Base-by-base conservation (phyloP, 305 asterid genomes). In the Fraxinus floribunda region DNA sequence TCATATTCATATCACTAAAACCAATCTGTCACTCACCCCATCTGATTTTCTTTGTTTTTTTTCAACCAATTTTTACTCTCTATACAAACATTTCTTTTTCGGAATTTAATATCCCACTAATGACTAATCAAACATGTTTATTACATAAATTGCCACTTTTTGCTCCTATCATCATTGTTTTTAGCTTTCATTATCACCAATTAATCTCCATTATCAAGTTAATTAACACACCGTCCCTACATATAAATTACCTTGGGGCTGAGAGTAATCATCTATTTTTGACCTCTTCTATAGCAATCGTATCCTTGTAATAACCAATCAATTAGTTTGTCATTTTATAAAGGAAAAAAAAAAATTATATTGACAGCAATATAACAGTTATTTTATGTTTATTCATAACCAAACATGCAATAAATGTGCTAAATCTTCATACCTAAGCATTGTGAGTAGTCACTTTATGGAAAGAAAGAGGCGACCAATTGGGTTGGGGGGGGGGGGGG, bases 61-160 rank as follows among this genome's bases (percentile, higher is more conserved):
- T 78, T 75, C 82, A 46, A 76, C 15, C 55, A 62, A 55, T 22
- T 62, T 76, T 64, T 79, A 79, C 44, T 20, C 62, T 49, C n/a
- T 13, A 26, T 64, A 10, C 64, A 76, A 75, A 79, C 68, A 36
- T 3, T 36, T 36, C 44, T 46, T 13, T 46, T 64, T 39, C 30
- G 41, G 20, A 71, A 83, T 39, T 44, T 16, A 20, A 35, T 44
- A 35, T 60, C 81, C 75, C 76, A 79, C 46, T 78, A 24, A 4
- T 78, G 34, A 39, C 78, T 79, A 62, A 83, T 74, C 87, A 62
- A 76, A 76, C 81, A 80, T 76, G 39, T 76, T 84, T 70, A 84
- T 70, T 77, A 52, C 71, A 68, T 15, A 68, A 75, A 13, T 13
- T 79, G 76, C 30, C 46, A 8, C 36, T 79, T 78, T 15, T 38